These are phyloP conservation scores for Alternaria sp. DNA, from an alignment of 2,329 filamentous ascomycete genomes.

Conservation along the genomic window DNA sequence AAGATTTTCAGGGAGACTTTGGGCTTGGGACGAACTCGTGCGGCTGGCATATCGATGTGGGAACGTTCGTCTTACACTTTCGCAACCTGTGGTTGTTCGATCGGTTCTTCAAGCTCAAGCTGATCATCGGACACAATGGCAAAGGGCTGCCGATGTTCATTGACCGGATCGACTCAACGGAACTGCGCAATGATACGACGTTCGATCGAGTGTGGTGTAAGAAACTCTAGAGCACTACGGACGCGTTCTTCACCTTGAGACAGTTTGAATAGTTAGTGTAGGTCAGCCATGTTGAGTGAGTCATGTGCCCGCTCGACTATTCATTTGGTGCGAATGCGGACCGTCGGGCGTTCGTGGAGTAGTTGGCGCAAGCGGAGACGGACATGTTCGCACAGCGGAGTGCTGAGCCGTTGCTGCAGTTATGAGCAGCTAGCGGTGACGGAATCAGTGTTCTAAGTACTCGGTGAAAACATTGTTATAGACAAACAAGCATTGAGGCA, in stretches of 20 bases:
- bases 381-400: neutral
- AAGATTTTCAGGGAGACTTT: too few species aligned
- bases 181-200: neutral
- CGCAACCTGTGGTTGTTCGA: neutral
- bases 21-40: slow-evolving; percentile 1
- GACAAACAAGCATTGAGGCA: neutral
- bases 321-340: neutral
- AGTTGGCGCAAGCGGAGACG: neutral
- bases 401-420: neutral
- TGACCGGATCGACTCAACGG: neutral
- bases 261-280: neutral
- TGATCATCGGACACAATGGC: neutral
- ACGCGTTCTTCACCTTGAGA: neutral
- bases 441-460: neutral
- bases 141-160: neutral
- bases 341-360: neutral
- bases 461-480: neutral
- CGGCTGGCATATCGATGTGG: slow-evolving; percentile 8
- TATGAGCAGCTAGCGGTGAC: neutral
- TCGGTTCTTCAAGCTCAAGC: neutral
- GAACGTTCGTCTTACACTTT: neutral
- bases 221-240: neutral
- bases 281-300: neutral
- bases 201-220: neutral
- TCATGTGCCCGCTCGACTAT: neutral